Percentiles rank a stretch among this genome's conserved stretches.
Conservation (phyloP, 805 yeast genomes). For the Maudiozyma barnettii region DNA sequence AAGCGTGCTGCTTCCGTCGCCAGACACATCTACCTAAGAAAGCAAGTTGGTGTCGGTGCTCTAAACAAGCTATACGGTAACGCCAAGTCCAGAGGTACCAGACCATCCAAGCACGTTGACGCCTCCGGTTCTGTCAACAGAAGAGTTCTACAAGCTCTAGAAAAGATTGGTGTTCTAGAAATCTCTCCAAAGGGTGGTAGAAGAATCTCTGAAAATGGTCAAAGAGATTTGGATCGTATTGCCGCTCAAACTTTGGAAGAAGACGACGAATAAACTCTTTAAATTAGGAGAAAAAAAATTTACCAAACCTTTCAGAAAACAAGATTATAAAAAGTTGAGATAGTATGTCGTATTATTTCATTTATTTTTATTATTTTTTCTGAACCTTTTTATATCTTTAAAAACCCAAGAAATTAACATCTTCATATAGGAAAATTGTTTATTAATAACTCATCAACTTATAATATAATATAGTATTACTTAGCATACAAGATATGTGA, state of each 20-base stretch:
- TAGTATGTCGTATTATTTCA: background rate
- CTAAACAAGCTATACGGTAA: conserved; percentile 98
- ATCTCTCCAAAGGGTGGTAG: conserved; percentile 96
- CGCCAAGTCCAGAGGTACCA: conserved; percentile 96
- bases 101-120: conserved; percentile 96
- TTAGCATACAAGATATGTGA: background rate
- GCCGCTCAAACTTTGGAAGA: conserved; percentile 95
- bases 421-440: background rate
- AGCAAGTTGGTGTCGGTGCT: conserved; percentile 97
- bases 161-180: conserved; percentile 94
- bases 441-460: background rate
- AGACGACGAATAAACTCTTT: conserved; percentile 52
- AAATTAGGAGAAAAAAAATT: background rate
- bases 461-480: conserved; percentile 1
- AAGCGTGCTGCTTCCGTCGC: conserved; percentile 99
- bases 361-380: background rate
- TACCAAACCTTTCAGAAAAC: background rate
- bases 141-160: conserved; percentile 93
- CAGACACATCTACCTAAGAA: conserved; percentile 99
- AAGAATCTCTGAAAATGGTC: conserved; percentile 97
- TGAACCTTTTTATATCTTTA: background rate
- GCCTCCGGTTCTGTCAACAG: conserved; percentile 99
- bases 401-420: background rate
- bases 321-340: background rate
- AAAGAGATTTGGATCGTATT: conserved; percentile 99